phyloP scores from a whole-genome alignment of 2,329 filamentous ascomycete genomes.

The Clonostachys rhizophaga region DNA sequence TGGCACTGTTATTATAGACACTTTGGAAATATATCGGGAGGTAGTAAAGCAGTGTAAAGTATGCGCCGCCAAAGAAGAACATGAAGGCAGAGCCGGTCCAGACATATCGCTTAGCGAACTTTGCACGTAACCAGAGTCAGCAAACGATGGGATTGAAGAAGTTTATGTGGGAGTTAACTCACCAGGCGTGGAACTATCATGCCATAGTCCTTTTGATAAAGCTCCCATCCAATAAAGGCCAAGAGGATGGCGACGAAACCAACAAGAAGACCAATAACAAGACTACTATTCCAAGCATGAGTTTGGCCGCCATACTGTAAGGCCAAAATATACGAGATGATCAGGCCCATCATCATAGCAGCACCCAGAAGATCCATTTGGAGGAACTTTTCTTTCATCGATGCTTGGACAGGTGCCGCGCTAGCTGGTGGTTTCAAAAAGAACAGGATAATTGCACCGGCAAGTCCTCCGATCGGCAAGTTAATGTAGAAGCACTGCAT shows the following conservation, averaged over 20 bases:
- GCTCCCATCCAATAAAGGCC: conserved; percentile 27
- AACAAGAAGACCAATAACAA: conserved; percentile 46
- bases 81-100: conserved; percentile 11
- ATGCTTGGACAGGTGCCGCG: conserved; percentile 22
- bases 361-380: conserved; percentile 45
- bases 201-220: background rate
- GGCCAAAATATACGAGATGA: conserved; percentile 48
- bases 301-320: conserved; percentile 51
- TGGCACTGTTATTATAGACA: conserved; percentile 24
- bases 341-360: conserved; percentile 40
- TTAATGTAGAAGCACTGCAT: conserved; percentile 25
- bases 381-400: conserved; percentile 28
- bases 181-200: background rate
- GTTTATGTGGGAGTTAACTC: background rate
- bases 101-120: background rate
- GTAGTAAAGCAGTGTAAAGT: conserved; percentile 17
- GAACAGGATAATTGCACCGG: conserved; percentile 41
- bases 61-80: conserved; percentile 19
- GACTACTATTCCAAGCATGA: conserved; percentile 41
- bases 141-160: background rate
- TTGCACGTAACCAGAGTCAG: background rate
- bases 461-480: conserved; percentile 38
- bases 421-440: conserved; percentile 34
- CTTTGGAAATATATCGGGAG: conserved; percentile 43
- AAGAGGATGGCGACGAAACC: conserved; percentile 36